phyloP scores from a whole-genome alignment of 2,329 filamentous ascomycete genomes.

The Claviceps africana region DNA sequence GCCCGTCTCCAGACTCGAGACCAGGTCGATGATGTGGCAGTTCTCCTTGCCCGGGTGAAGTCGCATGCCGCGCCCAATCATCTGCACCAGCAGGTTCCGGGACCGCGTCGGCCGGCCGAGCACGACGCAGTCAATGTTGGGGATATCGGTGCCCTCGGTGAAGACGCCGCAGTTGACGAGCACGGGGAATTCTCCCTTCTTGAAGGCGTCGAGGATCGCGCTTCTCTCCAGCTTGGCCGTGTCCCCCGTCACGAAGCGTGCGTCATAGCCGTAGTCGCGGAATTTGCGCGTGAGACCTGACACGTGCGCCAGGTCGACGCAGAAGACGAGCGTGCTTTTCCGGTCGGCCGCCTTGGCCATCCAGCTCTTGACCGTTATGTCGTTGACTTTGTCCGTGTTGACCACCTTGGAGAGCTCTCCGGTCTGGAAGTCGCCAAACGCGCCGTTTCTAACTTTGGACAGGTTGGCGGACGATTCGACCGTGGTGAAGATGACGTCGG shows the following conservation, averaged over 20 bases:
- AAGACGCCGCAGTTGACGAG: conserved; percentile 92
- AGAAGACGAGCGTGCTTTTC: conserved; percentile 85
- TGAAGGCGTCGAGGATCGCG: conserved; percentile 63
- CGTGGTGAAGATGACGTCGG: conserved; percentile 86
- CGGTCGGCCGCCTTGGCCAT: conserved; percentile 57
- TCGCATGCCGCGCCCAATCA: conserved; percentile 92
- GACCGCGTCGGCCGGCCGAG: conserved; percentile 81
- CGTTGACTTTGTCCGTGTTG: conserved; percentile 69
- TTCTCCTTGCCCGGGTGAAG: conserved; percentile 67
- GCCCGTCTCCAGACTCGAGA: conserved; percentile 68
- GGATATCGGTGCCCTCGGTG: conserved; percentile 94
- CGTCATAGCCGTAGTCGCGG: conserved; percentile 63
- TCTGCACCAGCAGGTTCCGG: conserved; percentile 86
- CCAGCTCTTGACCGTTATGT: conserved; percentile 78
- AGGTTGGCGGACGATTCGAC: conserved; percentile 74
- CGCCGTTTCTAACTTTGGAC: conserved; percentile 47
- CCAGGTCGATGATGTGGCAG: conserved; percentile 95
- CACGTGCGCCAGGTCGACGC: conserved; percentile 80
- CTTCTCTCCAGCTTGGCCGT: conserved; percentile 57
- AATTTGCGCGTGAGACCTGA: conserved; percentile 61
- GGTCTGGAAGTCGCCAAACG: conserved; percentile 62
- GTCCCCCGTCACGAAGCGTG: conserved; percentile 71
- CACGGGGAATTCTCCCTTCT: conserved; percentile 63
- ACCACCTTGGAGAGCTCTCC: conserved; percentile 67
- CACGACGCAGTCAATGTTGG: conserved; percentile 88